Evolutionary conservation across 1,284 basidiomycete genomes (phyloP).

Genomic region (Peniophora sp.): DNA sequence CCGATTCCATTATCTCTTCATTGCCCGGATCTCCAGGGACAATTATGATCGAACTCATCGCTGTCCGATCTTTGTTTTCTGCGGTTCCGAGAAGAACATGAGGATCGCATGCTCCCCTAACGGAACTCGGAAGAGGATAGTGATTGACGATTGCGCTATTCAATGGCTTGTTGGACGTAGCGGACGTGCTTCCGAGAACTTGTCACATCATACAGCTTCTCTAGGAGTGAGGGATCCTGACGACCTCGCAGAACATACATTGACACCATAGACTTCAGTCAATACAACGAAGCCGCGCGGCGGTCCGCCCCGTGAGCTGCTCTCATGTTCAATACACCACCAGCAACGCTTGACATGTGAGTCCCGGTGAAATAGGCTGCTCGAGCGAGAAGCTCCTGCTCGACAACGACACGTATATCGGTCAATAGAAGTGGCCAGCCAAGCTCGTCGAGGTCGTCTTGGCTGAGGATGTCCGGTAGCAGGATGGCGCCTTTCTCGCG

Average conservation of each 20-base stretch:
- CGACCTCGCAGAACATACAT: too few species aligned
- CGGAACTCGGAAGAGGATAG: too few species aligned
- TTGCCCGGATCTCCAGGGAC: too few species aligned
- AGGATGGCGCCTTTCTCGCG: slow-evolving; percentile 29
- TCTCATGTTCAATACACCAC: slow-evolving; percentile 33
- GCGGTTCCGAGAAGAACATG: too few species aligned
- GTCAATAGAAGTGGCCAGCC: slow-evolving; percentile 36
- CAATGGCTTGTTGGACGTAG: neutral
- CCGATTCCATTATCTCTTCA: too few species aligned
- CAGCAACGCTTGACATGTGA: slow-evolving; percentile 33
- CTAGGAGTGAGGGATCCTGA: too few species aligned
- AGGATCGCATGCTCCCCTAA: too few species aligned
- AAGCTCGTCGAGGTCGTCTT: slow-evolving; percentile 28
- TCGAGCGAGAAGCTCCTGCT: slow-evolving; percentile 31
- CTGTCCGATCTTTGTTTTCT: too few species aligned
- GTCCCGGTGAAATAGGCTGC: slow-evolving; percentile 37
- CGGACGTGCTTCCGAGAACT: neutral
- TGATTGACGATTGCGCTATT: neutral
- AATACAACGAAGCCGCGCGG: slow-evolving; percentile 20
- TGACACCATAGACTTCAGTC: neutral
- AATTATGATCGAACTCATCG: too few species aligned
- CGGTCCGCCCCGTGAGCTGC: slow-evolving; percentile 30
- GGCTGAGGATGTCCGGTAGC: slow-evolving; percentile 31
- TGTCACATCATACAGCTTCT: too few species aligned
- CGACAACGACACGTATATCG: slow-evolving; percentile 37